Conservation (phyloP, 768 basidiomycete species). For the Lactarius pseudohatsudake region DNA sequence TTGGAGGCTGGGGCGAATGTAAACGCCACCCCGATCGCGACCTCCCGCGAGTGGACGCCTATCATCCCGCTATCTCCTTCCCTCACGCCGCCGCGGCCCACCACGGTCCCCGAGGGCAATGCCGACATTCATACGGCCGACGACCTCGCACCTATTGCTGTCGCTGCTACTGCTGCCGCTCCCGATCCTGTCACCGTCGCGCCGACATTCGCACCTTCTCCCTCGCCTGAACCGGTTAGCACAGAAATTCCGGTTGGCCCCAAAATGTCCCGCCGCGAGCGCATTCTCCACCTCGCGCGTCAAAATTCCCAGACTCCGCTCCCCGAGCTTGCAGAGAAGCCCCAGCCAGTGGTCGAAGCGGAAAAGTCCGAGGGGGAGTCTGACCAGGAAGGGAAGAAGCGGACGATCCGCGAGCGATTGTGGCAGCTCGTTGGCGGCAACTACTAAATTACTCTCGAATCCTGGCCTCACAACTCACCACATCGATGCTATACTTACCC, state of each 20-base stretch:
- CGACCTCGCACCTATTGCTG: not conserved
- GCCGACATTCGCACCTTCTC: not conserved
- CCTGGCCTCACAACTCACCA: not conserved
- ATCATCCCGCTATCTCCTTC: not conserved
- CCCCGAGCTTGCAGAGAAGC: constrained; percentile 3
- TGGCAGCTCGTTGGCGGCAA: constrained; percentile 26
- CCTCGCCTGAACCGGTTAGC: not conserved
- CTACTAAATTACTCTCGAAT: not conserved
- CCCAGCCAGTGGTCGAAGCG: not conserved
- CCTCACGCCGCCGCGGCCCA: not conserved
- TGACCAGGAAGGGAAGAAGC: constrained; percentile 20
- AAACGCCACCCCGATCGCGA: not conserved
- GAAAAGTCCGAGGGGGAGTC: constrained; percentile 5
- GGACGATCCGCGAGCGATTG: constrained; percentile 26
- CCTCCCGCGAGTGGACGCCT: constrained; percentile 15
- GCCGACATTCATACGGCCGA: not conserved
- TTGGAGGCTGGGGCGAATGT: not conserved
- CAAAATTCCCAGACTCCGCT: constrained; percentile 27
- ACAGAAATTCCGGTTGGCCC: not conserved
- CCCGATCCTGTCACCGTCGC: not conserved
- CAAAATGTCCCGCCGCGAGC: constrained; percentile 26
- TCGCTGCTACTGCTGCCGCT: not conserved
- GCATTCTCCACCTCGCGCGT: constrained; percentile 24
- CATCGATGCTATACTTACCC: not conserved
- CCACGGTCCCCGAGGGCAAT: not conserved